phyloP scores from a whole-genome alignment of 1,284 basidiomycete genomes.

The Marasmius tenuissimus region DNA sequence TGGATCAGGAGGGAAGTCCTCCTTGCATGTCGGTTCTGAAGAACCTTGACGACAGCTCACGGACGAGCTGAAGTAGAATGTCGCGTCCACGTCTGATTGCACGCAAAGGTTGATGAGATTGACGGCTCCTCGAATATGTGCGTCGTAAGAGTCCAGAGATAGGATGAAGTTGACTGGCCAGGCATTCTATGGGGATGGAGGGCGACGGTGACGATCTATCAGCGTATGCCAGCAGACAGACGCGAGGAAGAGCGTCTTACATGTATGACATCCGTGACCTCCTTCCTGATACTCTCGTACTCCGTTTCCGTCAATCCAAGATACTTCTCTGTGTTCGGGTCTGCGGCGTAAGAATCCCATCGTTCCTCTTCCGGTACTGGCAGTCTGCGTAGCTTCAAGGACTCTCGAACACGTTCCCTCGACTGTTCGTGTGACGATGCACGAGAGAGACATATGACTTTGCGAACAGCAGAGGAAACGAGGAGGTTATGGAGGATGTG shows the following conservation, averaged over 20 bases:
- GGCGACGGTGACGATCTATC: neutral
- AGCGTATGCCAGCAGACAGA: constrained; percentile 14
- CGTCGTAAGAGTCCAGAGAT: constrained; percentile 46
- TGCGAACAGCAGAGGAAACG: constrained; percentile 31
- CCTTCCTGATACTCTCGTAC: constrained; percentile 34
- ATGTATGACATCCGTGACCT: constrained; percentile 50
- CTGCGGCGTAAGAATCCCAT: constrained; percentile 42
- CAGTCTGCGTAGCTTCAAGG: constrained; percentile 30
- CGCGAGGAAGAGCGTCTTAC: constrained; percentile 24
- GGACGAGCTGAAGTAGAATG: constrained; percentile 60
- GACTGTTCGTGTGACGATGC: constrained; percentile 41
- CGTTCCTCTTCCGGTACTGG: constrained; percentile 23
- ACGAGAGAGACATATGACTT: constrained; percentile 55
- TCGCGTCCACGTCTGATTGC: constrained; percentile 34
- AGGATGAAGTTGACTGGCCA: constrained; percentile 51
- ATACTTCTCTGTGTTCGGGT: constrained; percentile 36
- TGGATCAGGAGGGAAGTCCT: constrained; percentile 37
- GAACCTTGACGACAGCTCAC: constrained; percentile 40
- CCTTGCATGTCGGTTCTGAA: constrained; percentile 28
- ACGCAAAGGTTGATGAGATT: constrained; percentile 56
- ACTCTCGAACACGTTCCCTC: constrained; percentile 30
- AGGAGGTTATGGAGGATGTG: constrained; percentile 53
- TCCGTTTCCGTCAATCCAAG: constrained; percentile 40
- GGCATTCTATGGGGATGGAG: constrained; percentile 31
- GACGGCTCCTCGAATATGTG: constrained; percentile 49